Evolutionary conservation across 768 basidiomycete species (phyloP), one percentile per base, ranked within the genome.

Genomic region (Boletus fagicola): DNA sequence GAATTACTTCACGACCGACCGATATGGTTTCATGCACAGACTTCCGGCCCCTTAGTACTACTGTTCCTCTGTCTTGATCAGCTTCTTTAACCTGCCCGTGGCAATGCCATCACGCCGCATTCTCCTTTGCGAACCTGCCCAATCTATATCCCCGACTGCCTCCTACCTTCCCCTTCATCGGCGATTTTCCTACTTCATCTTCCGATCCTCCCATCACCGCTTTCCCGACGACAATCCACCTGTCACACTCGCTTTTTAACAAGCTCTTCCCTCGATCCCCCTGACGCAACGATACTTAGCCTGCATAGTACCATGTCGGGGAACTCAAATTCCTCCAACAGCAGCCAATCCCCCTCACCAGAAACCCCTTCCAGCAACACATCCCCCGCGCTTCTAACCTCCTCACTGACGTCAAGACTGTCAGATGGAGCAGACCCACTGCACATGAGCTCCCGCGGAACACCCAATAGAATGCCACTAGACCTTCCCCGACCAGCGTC

Each of bases 401-500:
- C 74, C 26, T 65, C 75, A 13, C 72, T 78, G 51, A 71, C 69
- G 58, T 72, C 76, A 44, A 68, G 69, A 61, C 63, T 69, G 16
- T 65, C 72, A 42, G 76, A 79, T 62, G 75, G 76, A 26, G 24
- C 49, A 18, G 68, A 72, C 59, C 26, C 68, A 6, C 62, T 53
- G 20, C 65, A 60, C 38, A 51, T 59, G 7, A 46, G 13, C n/a
- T 62, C 62, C 20, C 68, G 68, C 71, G 75, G n/a, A 51, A 82
- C 81, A 15, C 81, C 82, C 10, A 78, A 70, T 61, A 78, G 76
- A 58, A 72, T 76, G 48, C 73, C 78, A 16, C 72, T 77, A 42
- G 82, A 82, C 68, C 76, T 82, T 50, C 79, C 83, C 59, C 80
- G 82, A 50, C 77, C 76, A 49, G 72, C 76, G 44, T 78, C 81